phyloP scores from a whole-genome alignment of 495 filamentous ascomycete species.

The Hypoxylon trugodes region DNA sequence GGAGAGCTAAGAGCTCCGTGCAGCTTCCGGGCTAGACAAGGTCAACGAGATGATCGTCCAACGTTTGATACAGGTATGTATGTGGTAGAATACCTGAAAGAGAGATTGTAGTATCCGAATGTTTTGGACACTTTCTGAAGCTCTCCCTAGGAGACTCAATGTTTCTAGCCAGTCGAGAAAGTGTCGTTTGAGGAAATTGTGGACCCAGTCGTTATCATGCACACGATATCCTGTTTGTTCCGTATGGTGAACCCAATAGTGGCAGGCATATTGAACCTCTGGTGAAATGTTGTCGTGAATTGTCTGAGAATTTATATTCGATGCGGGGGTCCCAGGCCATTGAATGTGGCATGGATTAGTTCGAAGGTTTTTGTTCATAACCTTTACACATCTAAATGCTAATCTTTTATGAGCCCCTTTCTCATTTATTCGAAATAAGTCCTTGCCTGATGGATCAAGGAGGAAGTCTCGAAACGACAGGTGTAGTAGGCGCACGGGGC shows the following conservation, averaged over 20 bases:
- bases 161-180: constrained; percentile 59
- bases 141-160: constrained; percentile 46
- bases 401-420: constrained; percentile 45
- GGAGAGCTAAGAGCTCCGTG: too few species aligned
- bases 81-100: constrained; percentile 4
- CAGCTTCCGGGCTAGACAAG: too few species aligned
- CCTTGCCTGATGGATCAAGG: constrained; percentile 45
- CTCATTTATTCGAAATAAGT: constrained; percentile 51
- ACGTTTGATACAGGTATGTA: neutral
- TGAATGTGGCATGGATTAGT: constrained; percentile 51
- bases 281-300: constrained; percentile 30
- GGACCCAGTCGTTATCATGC: constrained; percentile 35
- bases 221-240: constrained; percentile 40
- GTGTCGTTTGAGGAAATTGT: constrained; percentile 51
- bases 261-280: constrained; percentile 35
- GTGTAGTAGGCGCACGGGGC: constrained; percentile 57
- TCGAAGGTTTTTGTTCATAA: constrained; percentile 47
- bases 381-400: constrained; percentile 44
- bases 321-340: constrained; percentile 38
- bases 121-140: constrained; percentile 37
- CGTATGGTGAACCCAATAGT: constrained; percentile 59
- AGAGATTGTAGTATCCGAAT: neutral
- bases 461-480: constrained; percentile 63
- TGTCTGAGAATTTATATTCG: constrained; percentile 24
- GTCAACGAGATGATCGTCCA: neutral